Evolutionary conservation across 2,329 filamentous ascomycete genomes (phyloP).

Genomic region (Catunica adiposa): DNA sequence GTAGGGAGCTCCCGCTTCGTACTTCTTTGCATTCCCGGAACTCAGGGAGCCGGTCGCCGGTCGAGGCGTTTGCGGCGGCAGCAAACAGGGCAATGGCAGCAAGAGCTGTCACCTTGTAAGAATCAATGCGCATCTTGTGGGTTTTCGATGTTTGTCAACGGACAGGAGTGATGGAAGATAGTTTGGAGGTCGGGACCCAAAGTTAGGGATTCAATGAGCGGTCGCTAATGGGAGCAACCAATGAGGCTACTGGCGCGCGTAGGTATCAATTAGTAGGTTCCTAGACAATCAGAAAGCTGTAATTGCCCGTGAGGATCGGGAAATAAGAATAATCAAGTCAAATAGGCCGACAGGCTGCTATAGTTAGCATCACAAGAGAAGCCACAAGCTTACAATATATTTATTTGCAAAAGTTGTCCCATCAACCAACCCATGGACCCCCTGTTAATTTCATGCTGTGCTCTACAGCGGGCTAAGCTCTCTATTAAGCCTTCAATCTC

Average conservation of each 20-base stretch:
- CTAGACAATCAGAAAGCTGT: no score
- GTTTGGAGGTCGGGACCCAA: no score
- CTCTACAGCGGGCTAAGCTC: background rate
- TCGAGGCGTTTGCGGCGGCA: slow-evolving; percentile 45
- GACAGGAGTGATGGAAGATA: background rate
- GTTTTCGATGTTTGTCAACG: background rate
- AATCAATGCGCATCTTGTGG: slow-evolving; percentile 4
- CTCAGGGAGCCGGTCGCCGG: slow-evolving; percentile 72
- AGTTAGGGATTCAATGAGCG: no score
- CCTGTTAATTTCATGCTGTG: background rate
- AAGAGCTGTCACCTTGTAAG: background rate
- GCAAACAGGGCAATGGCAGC: slow-evolving; percentile 6
- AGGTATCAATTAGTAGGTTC: no score
- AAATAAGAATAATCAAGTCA: no score
- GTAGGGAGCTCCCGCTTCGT: slow-evolving; percentile 10
- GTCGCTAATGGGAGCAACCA: no score
- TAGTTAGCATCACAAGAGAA: no score
- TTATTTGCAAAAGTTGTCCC: no score
- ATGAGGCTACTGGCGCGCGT: no score
- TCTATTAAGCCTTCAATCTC: background rate
- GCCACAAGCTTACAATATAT: no score
- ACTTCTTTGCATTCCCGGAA: slow-evolving; percentile 80
- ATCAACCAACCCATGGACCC: background rate
- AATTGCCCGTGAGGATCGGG: no score
- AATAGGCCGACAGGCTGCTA: no score